A percentile compares a stretch with the other conserved stretches of the same genome.
Evolutionary conservation across 1,284 basidiomycete genomes (phyloP).

Genomic region (Ceratobasidium sp.): DNA sequence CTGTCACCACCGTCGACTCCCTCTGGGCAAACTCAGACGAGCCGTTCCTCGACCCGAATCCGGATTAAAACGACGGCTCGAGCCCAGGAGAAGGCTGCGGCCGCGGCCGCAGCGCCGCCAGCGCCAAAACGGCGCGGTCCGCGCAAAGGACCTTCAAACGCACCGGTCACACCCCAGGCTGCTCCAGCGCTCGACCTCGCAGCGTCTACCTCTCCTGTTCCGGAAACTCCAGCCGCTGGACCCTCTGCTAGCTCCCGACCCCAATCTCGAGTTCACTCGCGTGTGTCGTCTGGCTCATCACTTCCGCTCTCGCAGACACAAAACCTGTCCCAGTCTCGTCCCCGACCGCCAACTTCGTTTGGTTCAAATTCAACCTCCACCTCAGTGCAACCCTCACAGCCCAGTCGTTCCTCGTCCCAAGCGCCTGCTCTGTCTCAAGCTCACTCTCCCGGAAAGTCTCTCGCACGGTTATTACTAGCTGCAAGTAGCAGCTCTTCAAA

Average conservation of each 20-base stretch:
- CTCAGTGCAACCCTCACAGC: not conserved
- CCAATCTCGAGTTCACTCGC: not conserved
- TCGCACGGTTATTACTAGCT: slow-evolving; percentile 9
- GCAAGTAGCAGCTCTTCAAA: not conserved
- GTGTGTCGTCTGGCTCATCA: slow-evolving; percentile 17
- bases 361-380: not conserved
- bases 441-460: not conserved
- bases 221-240: not conserved
- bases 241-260: not conserved
- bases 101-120: not conserved
- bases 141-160: not conserved
- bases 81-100: slow-evolving; percentile 6
- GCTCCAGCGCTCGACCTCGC: not conserved
- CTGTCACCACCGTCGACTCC: slow-evolving; percentile 18
- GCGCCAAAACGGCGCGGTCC: slow-evolving; percentile 1
- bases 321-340: not conserved
- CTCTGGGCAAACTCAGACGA: not conserved
- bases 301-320: not conserved
- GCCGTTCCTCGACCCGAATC: not conserved
- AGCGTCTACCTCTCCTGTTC: not conserved
- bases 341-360: slow-evolving; percentile 2
- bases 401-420: not conserved
- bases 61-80: not conserved
- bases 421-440: not conserved
- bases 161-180: not conserved